These are phyloP conservation scores for Quercus lobata DNA, from an alignment of 331 rosid species.

Conservation along the genomic window DNA sequence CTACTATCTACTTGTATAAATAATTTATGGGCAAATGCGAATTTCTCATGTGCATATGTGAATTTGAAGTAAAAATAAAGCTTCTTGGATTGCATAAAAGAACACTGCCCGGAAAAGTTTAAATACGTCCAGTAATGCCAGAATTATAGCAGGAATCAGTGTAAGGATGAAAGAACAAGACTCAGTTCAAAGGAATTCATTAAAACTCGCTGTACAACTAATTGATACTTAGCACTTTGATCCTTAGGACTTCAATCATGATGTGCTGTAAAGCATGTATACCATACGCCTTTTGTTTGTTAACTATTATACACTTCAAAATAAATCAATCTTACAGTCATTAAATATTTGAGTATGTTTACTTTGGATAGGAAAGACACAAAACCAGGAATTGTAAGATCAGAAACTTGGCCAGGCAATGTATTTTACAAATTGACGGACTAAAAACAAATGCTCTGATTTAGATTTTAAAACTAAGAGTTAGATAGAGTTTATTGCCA, in stretches of 20 bases:
- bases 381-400: neutral
- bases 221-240: neutral
- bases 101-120: neutral
- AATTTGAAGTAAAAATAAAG: neutral
- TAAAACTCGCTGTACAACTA: neutral
- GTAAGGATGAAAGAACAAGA: neutral
- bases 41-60: neutral
- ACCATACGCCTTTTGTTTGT: neutral
- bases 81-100: neutral
- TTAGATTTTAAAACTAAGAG: neutral
- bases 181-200: neutral
- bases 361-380: neutral
- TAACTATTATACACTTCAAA: neutral
- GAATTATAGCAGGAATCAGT: neutral
- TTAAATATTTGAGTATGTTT: neutral
- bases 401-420: neutral
- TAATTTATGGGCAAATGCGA: neutral
- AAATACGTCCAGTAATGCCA: neutral
- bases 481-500: neutral
- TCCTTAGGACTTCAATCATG: neutral
- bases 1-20: neutral
- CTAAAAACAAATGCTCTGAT: neutral
- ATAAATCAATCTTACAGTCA: neutral
- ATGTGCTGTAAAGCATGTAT: neutral
- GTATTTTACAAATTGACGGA: neutral